These are phyloP conservation scores for Emydomyces testavorans DNA, from an alignment of 2,329 filamentous ascomycete species.

Conservation along the genomic window DNA sequence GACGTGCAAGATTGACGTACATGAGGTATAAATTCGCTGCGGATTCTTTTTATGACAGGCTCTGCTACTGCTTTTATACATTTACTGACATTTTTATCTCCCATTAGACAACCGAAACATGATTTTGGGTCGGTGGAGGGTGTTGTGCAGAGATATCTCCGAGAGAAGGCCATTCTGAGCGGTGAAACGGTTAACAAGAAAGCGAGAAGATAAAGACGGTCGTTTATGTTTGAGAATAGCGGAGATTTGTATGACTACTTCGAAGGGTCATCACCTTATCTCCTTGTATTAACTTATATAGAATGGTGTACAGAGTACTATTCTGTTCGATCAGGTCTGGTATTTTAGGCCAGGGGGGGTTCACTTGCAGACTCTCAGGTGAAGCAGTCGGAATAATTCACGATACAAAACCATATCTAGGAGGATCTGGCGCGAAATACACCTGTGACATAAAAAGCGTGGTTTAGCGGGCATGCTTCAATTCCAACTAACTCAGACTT, in stretches of 20 bases:
- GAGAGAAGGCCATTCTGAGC: constrained; percentile 32
- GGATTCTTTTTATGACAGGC: not conserved
- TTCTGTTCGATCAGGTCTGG: not conserved
- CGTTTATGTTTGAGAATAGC: not conserved
- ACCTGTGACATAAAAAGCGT: not conserved
- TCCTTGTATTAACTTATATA: not conserved
- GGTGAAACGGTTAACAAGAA: not conserved
- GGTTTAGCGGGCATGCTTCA: not conserved
- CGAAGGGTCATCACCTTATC: not conserved
- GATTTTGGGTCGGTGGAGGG: constrained; percentile 78
- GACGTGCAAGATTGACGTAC: constrained; percentile 79
- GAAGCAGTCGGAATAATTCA: not conserved
- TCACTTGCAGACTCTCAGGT: not conserved
- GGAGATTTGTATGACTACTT: not conserved
- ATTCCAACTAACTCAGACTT: not conserved
- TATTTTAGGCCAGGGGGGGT: not conserved
- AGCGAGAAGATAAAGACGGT: not conserved
- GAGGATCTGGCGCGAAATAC: no score
- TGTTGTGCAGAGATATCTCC: constrained; percentile 57
- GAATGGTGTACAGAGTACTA: not conserved
- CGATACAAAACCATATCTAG: no score
- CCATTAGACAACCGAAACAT: constrained; percentile 57
- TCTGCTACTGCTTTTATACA: not conserved
- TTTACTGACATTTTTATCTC: constrained; percentile 4
- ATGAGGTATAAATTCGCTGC: constrained; percentile 49